These are phyloP conservation scores for Neurospora sp. DNA, from an alignment of 495 filamentous ascomycete species.

Conservation along the genomic window DNA sequence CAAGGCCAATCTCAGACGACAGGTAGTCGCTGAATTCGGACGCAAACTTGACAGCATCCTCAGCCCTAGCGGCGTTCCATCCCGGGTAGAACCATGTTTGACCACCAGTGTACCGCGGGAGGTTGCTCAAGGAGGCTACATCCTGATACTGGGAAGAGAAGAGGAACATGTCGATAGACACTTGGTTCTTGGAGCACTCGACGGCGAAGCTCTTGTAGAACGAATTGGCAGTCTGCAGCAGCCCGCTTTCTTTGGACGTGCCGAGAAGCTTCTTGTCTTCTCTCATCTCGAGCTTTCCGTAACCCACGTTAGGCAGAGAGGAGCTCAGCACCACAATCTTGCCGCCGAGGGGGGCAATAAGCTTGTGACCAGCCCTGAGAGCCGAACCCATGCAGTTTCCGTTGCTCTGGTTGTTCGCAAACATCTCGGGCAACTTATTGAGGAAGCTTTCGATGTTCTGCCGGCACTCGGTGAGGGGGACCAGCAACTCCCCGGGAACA, in stretches of 20 bases:
- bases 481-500: constrained; percentile 84
- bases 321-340: constrained; percentile 89
- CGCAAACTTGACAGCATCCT: constrained; percentile 97
- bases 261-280: constrained; percentile 96
- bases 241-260: constrained; percentile 77
- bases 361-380: constrained; percentile 83
- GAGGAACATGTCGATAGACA: constrained; percentile 98
- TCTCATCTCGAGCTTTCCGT: constrained; percentile 83
- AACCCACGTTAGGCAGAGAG: constrained; percentile 80
- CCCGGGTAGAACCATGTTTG: constrained; percentile 98
- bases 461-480: constrained; percentile 80
- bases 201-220: constrained; percentile 99
- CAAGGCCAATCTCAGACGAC: constrained; percentile 88
- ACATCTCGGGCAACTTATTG: constrained; percentile 88
- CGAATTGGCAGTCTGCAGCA: constrained; percentile 83
- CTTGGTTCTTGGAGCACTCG: constrained; percentile 96
- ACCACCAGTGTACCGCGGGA: constrained; percentile 91
- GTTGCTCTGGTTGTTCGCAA: constrained; percentile 80
- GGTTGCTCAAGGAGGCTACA: constrained; percentile 86
- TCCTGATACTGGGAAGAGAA: constrained; percentile 97
- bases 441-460: constrained; percentile 87
- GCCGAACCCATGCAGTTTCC: constrained; percentile 89
- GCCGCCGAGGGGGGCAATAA: constrained; percentile 86
- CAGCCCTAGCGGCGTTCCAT: constrained; percentile 85
- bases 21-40: constrained; percentile 93